A percentile compares a stretch with the other conserved stretches of the same genome.
Evolutionary conservation across 164 flowering plant genomes (phyloP).

Genomic region (Vitis rotundifolia): DNA sequence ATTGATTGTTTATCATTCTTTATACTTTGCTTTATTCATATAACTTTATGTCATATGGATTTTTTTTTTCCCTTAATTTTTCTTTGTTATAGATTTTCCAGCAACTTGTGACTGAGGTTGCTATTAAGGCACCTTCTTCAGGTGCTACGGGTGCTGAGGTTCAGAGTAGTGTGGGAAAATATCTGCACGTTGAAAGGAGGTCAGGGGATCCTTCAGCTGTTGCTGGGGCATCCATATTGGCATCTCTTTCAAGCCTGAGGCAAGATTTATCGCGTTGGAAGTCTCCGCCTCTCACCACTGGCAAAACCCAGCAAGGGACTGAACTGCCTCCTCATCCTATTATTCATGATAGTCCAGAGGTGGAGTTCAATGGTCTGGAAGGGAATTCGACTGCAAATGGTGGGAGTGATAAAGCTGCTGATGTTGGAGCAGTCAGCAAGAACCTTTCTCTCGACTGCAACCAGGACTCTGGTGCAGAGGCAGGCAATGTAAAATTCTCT

Average conservation of each 20-base stretch:
- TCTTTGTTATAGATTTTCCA: conserved; percentile 61
- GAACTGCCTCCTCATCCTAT: conserved; percentile 44
- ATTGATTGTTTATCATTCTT: not conserved
- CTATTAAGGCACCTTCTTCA: conserved; percentile 37
- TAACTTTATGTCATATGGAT: not conserved
- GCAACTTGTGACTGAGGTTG: conserved; percentile 42
- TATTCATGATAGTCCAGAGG: conserved; percentile 47
- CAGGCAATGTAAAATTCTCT: conserved; percentile 50
- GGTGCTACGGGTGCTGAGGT: conserved; percentile 37
- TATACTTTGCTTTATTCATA: not conserved
- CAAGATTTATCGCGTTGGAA: conserved; percentile 60
- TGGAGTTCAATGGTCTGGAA: conserved; percentile 61
- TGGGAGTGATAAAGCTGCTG: conserved; percentile 51
- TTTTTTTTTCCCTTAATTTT: conserved; percentile 40
- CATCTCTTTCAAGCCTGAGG: conserved; percentile 65
- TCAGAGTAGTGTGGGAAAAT: conserved; percentile 50
- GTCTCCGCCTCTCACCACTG: conserved; percentile 36
- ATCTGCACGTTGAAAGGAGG: conserved; percentile 49
- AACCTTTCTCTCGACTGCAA: conserved; percentile 41
- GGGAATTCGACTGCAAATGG: conserved; percentile 39
- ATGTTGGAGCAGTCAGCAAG: conserved; percentile 43
- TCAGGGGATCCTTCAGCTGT: conserved; percentile 79
- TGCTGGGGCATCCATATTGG: conserved; percentile 80
- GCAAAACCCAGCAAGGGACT: conserved; percentile 45
- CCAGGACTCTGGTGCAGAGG: conserved; percentile 52